These are phyloP conservation scores for Penicillium glabrum DNA, from an alignment of 2,329 filamentous ascomycete species.

Conservation along the genomic window DNA sequence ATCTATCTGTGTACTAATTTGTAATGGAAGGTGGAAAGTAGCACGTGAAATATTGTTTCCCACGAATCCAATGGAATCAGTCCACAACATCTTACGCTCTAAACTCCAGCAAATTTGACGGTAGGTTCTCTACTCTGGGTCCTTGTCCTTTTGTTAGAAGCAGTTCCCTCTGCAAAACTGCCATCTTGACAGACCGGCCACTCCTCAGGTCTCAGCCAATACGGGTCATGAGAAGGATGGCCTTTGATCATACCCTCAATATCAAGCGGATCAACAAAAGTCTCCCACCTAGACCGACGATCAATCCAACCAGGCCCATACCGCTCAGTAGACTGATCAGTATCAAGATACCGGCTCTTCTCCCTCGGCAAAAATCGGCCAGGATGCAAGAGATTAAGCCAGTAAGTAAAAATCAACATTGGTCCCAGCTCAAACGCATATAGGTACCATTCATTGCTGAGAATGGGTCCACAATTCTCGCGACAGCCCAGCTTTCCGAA, in stretches of 20 bases:
- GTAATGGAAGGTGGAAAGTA: too few species aligned
- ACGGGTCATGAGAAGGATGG: slow-evolving; percentile 27
- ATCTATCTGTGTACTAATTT: too few species aligned
- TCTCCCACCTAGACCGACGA: slow-evolving; percentile 25
- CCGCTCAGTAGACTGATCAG: slow-evolving; percentile 30
- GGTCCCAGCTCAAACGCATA: slow-evolving; percentile 38
- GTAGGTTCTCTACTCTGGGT: background rate
- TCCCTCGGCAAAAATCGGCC: slow-evolving; percentile 32
- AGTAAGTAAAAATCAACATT: slow-evolving; percentile 36
- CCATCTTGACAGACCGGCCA: slow-evolving; percentile 29
- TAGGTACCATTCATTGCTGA: slow-evolving; percentile 38
- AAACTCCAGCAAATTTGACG: background rate
- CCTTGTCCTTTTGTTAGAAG: slow-evolving; percentile 17
- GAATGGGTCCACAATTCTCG: slow-evolving; percentile 25
- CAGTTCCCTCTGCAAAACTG: slow-evolving; percentile 26
- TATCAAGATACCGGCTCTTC: slow-evolving; percentile 29
- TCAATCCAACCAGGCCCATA: slow-evolving; percentile 35
- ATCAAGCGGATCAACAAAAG: slow-evolving; percentile 31
- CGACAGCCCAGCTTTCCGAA: slow-evolving; percentile 20
- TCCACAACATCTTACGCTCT: background rate
- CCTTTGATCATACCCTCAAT: slow-evolving; percentile 26
- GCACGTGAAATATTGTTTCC: too few species aligned
- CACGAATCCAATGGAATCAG: too few species aligned
- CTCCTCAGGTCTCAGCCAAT: slow-evolving; percentile 27
- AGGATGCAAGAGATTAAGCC: slow-evolving; percentile 39